phyloP scores from a whole-genome alignment of 2,329 filamentous ascomycete genomes.

The Knufia fluminis region DNA sequence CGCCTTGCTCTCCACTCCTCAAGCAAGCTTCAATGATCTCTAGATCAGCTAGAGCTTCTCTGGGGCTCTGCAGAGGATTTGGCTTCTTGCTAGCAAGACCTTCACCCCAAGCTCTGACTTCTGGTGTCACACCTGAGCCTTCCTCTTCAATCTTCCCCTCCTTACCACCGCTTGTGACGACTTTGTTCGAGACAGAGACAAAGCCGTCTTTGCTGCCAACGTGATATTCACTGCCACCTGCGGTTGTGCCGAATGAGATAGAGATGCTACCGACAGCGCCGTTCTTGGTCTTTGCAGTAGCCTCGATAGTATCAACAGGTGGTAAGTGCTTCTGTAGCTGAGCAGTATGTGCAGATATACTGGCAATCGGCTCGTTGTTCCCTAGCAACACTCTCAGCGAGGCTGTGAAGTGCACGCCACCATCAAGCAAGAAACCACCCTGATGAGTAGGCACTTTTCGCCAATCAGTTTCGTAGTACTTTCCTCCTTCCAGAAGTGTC shows the following conservation, averaged over 20 bases:
- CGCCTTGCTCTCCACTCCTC: conserved; percentile 29
- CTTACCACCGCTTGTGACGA: conserved; percentile 30
- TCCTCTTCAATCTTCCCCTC: conserved; percentile 38
- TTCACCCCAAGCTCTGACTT: conserved; percentile 45
- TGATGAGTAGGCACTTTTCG: conserved; percentile 48
- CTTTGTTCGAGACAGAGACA: conserved; percentile 36
- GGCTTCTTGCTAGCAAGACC: conserved; percentile 34
- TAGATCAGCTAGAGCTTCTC: conserved; percentile 32
- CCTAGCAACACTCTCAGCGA: conserved; percentile 43
- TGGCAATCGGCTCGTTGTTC: conserved; percentile 32
- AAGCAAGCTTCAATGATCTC: conserved; percentile 23
- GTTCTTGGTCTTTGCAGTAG: conserved; percentile 38
- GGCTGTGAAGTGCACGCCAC: conserved; percentile 48
- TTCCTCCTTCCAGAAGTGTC: conserved; percentile 39
- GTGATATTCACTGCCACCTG: conserved; percentile 39
- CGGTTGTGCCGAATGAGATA: conserved; percentile 45
- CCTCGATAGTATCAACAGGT: conserved; percentile 49
- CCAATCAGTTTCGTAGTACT: conserved; percentile 45
- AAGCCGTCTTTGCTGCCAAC: conserved; percentile 44
- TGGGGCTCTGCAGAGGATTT: conserved; percentile 38
- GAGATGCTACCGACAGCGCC: conserved; percentile 43
- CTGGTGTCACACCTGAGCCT: conserved; percentile 42
- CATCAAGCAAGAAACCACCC: conserved; percentile 52
- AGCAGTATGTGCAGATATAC: conserved; percentile 41
- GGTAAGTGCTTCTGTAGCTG: conserved; percentile 44